phyloP scores from a whole-genome alignment of 371 early-diverging fungal genomes.

The Apophysomyces ossiformis region DNA sequence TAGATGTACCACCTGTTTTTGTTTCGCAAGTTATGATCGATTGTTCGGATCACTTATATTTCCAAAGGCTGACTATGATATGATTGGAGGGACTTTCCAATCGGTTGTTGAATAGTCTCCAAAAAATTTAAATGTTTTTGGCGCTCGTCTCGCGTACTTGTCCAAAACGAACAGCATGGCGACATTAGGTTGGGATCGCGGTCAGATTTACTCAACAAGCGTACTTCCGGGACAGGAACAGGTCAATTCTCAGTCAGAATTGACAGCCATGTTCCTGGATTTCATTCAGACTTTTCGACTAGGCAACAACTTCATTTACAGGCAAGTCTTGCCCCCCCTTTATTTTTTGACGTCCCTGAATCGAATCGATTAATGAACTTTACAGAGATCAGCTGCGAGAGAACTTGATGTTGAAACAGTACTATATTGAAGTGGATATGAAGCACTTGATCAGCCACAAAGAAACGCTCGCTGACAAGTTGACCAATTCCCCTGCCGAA shows the following conservation, averaged over 20 bases:
- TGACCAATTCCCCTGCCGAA: constrained; percentile 80
- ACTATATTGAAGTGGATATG: constrained; percentile 85
- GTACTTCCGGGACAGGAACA: constrained; percentile 67
- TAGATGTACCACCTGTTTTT: too few relatives aligned
- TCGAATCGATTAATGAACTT: neutral
- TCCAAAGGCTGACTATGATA: too few relatives aligned
- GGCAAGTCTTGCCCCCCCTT: constrained; percentile 41
- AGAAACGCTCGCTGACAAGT: constrained; percentile 79
- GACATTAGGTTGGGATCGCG: constrained; percentile 83
- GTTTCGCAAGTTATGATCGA: too few relatives aligned
- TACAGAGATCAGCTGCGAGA: constrained; percentile 89
- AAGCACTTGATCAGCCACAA: constrained; percentile 83
- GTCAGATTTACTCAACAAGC: constrained; percentile 72
- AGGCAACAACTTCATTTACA: constrained; percentile 78
- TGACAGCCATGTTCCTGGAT: constrained; percentile 65
- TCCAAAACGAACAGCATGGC: constrained; percentile 38
- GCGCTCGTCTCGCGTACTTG: neutral
- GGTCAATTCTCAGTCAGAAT: constrained; percentile 56
- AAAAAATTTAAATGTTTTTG: constrained; percentile 3
- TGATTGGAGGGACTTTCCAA: too few relatives aligned
- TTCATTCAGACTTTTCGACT: constrained; percentile 82
- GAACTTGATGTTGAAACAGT: constrained; percentile 76
- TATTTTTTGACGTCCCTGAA: neutral
- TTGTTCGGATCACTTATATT: too few relatives aligned
- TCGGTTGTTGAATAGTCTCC: too few relatives aligned